phyloP scores from a whole-genome alignment of 106 monocot species.

The Iris macrosiphon region DNA sequence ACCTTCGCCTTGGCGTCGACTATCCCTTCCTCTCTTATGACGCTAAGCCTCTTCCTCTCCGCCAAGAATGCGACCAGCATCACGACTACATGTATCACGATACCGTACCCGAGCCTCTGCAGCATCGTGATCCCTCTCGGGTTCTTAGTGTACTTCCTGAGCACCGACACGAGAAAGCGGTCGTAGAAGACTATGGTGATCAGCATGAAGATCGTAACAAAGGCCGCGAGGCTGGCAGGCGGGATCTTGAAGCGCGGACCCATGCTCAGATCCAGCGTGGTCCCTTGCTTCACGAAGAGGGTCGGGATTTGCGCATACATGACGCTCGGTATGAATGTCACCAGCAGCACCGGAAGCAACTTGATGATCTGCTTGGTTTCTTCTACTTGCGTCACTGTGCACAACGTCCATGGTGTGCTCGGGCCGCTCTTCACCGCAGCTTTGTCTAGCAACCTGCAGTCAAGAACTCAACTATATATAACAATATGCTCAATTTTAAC shows the following conservation, averaged over 20 bases:
- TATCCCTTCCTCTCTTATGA: not conserved
- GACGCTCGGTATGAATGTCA: constrained; percentile 9
- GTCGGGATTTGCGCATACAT: constrained; percentile 11
- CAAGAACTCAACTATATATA: not conserved
- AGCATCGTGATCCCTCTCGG: constrained; percentile 16
- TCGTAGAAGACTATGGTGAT: constrained; percentile 10
- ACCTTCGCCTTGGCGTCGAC: not conserved
- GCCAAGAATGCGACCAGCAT: constrained; percentile 12
- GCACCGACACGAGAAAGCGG: not conserved
- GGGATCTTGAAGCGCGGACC: constrained; percentile 17
- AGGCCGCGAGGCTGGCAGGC: constrained; percentile 10
- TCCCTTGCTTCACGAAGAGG: constrained; percentile 50
- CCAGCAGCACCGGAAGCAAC: constrained; percentile 5
- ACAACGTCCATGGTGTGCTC: not conserved
- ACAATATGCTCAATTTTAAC: no score
- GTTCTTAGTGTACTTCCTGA: constrained; percentile 8
- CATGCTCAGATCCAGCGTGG: constrained; percentile 22
- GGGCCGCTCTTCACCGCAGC: constrained; percentile 9
- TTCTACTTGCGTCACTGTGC: constrained; percentile 9
- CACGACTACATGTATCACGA: constrained; percentile 10
- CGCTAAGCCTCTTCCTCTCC: constrained; percentile 11
- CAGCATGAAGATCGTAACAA: constrained; percentile 13
- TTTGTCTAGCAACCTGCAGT: constrained; percentile 14
- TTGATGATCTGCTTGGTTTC: constrained; percentile 17
- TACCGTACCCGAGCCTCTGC: constrained; percentile 20